Evolutionary conservation across 2,329 filamentous ascomycete species (phyloP), one percentile per base, ranked within the genome.

Genomic region (Diaporthe australafricana): DNA sequence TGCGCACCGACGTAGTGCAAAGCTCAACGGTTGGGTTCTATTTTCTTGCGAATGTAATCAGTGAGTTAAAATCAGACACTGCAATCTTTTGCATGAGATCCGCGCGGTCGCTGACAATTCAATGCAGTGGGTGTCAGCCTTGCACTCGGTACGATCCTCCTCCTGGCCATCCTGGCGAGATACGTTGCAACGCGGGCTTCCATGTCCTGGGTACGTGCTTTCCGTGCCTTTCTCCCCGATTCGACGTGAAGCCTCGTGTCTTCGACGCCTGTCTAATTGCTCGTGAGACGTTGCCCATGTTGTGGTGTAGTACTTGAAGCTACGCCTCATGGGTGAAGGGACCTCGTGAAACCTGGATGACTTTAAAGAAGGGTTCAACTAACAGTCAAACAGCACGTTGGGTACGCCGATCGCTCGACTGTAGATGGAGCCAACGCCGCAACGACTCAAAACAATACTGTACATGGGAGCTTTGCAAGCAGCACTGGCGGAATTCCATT

Each of bases 111-210:
- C 22, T 50, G 63, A 72, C 65, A 57, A 48, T 20, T 1, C 22
- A 1, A 8, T 8, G 9, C 57, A 86, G 84, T 86, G 77, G 78
- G 83, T 48, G 72, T 79, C 12, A 82, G 81, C 72, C 76, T 85
- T n/a, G 77, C 77, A 1, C 70, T 78, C 22, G 82, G 83, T 17
- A 78, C 76, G 17, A 47, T 83, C 5, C 76, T 84, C 3, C 78
- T 85, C 27, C 55, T 84, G 7, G 77, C 81, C 30, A 84, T 84
- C 45, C 76, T 85, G 5, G 78, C 76, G 62, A 83, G 81, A 76
- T 86, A 86, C 65, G 74, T 86, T 17, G 78, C 79, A 68, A 81
- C 82, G 17, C 79, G 82, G 22, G 75, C 82, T 12, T 73, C 80
- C 20, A 63, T 76, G 4, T 75, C 77, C 0, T 83, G 79, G 60